Base-by-base conservation (phyloP, 2,329 filamentous ascomycete genomes). In the Trichophyton mentagrophytes region DNA sequence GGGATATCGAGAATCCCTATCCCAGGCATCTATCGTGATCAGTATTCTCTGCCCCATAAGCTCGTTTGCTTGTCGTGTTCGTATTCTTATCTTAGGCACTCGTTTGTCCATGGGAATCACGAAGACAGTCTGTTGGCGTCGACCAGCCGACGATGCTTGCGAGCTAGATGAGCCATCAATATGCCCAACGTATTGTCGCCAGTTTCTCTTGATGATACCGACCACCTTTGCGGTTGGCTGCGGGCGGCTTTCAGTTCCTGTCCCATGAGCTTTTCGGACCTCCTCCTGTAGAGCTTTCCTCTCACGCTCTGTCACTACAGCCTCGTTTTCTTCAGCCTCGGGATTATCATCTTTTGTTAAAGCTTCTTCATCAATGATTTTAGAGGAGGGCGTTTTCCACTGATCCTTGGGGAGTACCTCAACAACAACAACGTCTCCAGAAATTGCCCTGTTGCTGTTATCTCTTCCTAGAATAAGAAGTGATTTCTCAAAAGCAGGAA, bases 51-150 rank as follows among this genome's bases (percentile, higher is more conserved):
- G 93, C 3, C 93, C 93, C 30, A 96, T 75, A 3, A 99, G 81
- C 68, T 96, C 90, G 15, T 85, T 85, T 25, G 90, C 91, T 74
- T 97, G 93, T 58, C 93, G 83, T 9, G 93, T 97, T 58, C 91
- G 86, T 60, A 99, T 85, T 53, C 90, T 85, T 68, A 99, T 96
- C 77, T 97, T 99, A 1, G 93, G 93, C 22, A 99, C 88, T 68
- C 90, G 87, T 79, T 96, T 97, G 74, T 99, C 92, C 92, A 99
- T 97, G 3, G 93, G 91, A 57, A 97, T 85, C 17, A 99, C 80
- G 74, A 99, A 99, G 13, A 99, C 90, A 15, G 84, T 95, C 71
- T 96, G 90, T 71, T 95, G 90, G 68, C 88, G 88, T 62, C 90
- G 83, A 33, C 89, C 90, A 67, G 90, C 86, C 63, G 85, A 86